phyloP scores from a whole-genome alignment of 306 rosid species.

The Quercus cerris region DNA sequence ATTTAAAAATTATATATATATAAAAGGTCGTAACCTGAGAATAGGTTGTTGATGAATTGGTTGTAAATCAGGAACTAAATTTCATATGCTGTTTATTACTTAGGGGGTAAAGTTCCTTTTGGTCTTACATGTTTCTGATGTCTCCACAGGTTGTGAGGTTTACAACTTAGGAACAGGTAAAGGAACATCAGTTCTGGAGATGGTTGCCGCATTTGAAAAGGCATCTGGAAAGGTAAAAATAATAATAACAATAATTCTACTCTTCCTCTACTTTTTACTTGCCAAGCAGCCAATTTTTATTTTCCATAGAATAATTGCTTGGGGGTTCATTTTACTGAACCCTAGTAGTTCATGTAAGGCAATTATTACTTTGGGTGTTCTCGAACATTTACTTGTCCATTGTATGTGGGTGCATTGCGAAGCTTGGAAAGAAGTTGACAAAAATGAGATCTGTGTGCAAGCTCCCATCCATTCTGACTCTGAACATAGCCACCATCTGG shows the following conservation, averaged over 20 bases:
- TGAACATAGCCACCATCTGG: background rate
- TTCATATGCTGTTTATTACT: background rate
- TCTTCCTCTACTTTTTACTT: background rate
- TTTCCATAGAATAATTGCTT: background rate
- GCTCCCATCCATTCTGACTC: background rate
- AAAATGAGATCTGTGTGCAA: no score
- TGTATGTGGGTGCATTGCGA: background rate
- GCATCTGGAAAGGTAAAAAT: slow-evolving; percentile 81
- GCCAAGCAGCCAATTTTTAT: background rate
- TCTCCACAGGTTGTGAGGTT: slow-evolving; percentile 78
- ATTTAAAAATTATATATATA: background rate
- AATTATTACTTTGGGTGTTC: background rate
- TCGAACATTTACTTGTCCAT: background rate
- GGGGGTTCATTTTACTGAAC: background rate
- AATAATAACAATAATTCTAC: background rate
- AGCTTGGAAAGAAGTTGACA: background rate
- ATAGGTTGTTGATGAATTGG: background rate
- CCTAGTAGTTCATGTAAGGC: background rate
- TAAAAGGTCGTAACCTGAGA: background rate
- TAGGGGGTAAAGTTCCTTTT: background rate
- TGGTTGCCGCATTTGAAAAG: slow-evolving; percentile 88
- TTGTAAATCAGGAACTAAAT: background rate
- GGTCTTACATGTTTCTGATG: background rate
- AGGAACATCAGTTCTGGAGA: slow-evolving; percentile 96
- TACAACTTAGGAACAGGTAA: slow-evolving; percentile 97